phyloP scores from a whole-genome alignment of 2,329 filamentous ascomycete species.

The Fusarium equiseti region DNA sequence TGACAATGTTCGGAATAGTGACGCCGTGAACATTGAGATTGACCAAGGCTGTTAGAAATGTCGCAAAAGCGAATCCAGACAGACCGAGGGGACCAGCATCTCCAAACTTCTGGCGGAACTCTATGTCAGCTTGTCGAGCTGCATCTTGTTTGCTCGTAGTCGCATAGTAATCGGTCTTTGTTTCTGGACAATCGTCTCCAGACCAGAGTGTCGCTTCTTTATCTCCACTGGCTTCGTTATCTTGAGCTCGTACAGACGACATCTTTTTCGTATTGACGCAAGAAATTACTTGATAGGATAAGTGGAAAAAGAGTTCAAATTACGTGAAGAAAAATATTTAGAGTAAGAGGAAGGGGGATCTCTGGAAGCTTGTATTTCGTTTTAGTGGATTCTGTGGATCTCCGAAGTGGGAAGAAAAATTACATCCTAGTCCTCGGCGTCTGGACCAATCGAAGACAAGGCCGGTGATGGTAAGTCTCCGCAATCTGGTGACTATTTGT shows the following conservation, averaged over 20 bases:
- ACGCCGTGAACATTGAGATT: slow-evolving; percentile 12
- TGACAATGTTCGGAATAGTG: slow-evolving; percentile 8
- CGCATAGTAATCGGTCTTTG: background rate
- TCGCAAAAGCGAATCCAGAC: slow-evolving; percentile 11
- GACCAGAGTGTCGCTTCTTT: slow-evolving; percentile 2
- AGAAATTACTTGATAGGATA: accelerated
- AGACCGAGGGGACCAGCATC: slow-evolving; percentile 15
- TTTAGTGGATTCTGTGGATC: slow-evolving; percentile 11
- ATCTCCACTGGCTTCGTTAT: background rate
- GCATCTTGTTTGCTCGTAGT: background rate
- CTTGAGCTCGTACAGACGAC: accelerated
- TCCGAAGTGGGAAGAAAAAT: background rate
- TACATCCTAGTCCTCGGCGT: background rate
- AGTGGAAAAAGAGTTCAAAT: background rate
- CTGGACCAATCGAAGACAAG: background rate
- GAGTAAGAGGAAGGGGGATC: slow-evolving; percentile 3
- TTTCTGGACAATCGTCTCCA: background rate
- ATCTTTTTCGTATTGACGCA: background rate
- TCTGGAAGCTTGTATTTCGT: slow-evolving; percentile 8
- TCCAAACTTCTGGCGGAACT: slow-evolving; percentile 13
- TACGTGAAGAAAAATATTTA: background rate
- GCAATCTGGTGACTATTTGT: slow-evolving; percentile 4
- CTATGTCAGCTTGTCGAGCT: background rate
- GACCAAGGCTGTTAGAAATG: slow-evolving; percentile 8
- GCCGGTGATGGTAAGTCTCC: background rate